Evolutionary conservation across 2,329 filamentous ascomycete genomes (phyloP).

Genomic region (Penicillium palitans): DNA sequence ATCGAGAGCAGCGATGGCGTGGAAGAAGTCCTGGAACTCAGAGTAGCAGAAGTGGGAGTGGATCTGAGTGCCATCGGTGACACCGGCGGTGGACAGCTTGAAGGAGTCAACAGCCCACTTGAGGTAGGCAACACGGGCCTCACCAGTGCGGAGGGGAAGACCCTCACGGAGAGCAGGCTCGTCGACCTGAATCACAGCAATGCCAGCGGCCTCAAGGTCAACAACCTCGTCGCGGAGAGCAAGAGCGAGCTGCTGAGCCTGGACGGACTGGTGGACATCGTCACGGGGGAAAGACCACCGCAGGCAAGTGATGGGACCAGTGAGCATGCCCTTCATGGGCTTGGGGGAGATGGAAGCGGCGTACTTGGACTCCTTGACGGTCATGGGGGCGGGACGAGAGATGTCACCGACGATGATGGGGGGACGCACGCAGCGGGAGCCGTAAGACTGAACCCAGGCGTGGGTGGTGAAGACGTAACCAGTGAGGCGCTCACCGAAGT

Average conservation of each 20-base stretch:
- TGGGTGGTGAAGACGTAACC: conserved; percentile 96
- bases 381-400: conserved; percentile 95
- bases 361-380: conserved; percentile 99
- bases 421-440: conserved; percentile 95
- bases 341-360: conserved; percentile 94
- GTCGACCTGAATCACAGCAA: conserved; percentile 98
- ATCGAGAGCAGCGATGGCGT: conserved; percentile 96
- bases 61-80: conserved; percentile 95
- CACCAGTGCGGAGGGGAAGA: conserved; percentile 90
- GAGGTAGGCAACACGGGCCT: conserved; percentile 96
- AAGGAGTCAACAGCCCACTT: conserved; percentile 97
- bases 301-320: conserved; percentile 96
- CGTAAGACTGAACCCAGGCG: conserved; percentile 97
- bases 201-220: conserved; percentile 94
- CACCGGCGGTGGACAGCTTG: conserved; percentile 90
- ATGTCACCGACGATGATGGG: conserved; percentile 99
- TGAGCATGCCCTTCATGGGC: conserved; percentile 99
- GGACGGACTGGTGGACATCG: conserved; percentile 97
- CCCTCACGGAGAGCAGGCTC: conserved; percentile 99
- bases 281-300: conserved; percentile 99
- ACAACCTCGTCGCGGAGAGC: conserved; percentile 98
- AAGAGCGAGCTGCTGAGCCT: conserved; percentile 97
- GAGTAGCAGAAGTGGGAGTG: conserved; percentile 99
- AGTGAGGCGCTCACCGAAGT: conserved; percentile 96
- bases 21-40: conserved; percentile 99